Evolutionary conservation across 31 red algal genomes (phyloP).

Genomic region (Bonnemaisonia californica): DNA sequence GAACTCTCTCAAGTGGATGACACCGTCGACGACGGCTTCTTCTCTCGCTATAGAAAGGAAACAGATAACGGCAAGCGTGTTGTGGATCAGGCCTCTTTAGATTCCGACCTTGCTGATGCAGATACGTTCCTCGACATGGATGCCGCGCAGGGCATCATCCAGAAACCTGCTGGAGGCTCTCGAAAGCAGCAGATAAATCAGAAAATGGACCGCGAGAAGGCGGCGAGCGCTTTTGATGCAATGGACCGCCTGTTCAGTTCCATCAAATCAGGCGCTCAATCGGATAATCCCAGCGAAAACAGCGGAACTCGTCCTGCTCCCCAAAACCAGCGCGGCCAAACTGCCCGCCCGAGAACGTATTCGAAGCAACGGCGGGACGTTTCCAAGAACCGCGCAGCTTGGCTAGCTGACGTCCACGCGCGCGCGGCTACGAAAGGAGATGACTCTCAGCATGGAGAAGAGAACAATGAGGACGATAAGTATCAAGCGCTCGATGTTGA

Average conservation of each 20-base stretch:
- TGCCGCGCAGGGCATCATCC: neutral
- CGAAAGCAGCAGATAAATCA: neutral
- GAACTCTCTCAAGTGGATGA: neutral
- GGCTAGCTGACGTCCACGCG: constrained; percentile 20
- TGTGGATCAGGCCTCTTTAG: neutral
- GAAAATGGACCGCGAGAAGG: neutral
- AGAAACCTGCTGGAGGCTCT: neutral
- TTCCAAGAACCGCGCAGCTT: constrained; percentile 2
- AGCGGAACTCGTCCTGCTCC: neutral
- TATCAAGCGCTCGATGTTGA: neutral
- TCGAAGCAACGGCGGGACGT: neutral
- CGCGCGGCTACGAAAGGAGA: constrained; percentile 3
- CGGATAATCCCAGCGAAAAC: neutral
- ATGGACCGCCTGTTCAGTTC: neutral
- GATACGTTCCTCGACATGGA: neutral
- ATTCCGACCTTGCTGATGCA: neutral
- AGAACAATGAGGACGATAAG: neutral
- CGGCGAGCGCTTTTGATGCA: neutral
- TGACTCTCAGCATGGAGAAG: neutral
- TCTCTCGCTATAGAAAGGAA: neutral
- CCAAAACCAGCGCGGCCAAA: neutral
- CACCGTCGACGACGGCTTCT: neutral
- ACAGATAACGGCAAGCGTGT: neutral
- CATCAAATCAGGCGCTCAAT: neutral
- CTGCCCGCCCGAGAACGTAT: neutral